A percentile compares a stretch with the other conserved stretches of the same genome.
Evolutionary conservation across 441 rosid species (phyloP).

Genomic region (Arabidopsis lyrata): DNA sequence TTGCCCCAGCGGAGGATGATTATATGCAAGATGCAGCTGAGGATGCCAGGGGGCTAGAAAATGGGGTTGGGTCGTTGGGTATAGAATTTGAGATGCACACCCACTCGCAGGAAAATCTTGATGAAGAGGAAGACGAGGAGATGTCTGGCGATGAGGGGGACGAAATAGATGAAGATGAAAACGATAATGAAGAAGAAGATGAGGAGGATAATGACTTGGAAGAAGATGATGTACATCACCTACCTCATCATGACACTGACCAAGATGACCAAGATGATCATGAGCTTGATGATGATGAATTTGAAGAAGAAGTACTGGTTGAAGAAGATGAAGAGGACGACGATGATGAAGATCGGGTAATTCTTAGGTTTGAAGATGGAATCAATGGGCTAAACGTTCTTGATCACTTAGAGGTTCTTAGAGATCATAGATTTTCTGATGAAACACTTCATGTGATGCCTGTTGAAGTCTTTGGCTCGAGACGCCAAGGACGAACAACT

Average conservation of each 20-base stretch:
- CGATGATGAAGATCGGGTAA: constrained; percentile 93
- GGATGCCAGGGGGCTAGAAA: constrained; percentile 79
- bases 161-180: constrained; percentile 78
- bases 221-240: constrained; percentile 89
- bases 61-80: constrained; percentile 74
- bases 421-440: constrained; percentile 86
- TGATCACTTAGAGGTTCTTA: constrained; percentile 95
- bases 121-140: constrained; percentile 93
- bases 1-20: constrained; percentile 82
- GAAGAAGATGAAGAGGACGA: constrained; percentile 98
- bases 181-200: constrained; percentile 85
- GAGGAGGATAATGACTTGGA: constrained; percentile 83
- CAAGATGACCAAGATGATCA: constrained; percentile 88
- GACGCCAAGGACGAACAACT: constrained; percentile 96
- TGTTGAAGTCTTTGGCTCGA: constrained; percentile 96
- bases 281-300: constrained; percentile 99
- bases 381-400: constrained; percentile 93
- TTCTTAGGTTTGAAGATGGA: constrained; percentile 93
- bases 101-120: constrained; percentile 80
- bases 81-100: constrained; percentile 87
- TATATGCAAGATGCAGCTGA: constrained; percentile 92
- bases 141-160: constrained; percentile 94
- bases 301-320: constrained; percentile 89
- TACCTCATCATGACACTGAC: constrained; percentile 93
- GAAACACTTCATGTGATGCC: constrained; percentile 98